phyloP scores from a whole-genome alignment of 257 asterid genomes.

The Handroanthus guayacan region DNA sequence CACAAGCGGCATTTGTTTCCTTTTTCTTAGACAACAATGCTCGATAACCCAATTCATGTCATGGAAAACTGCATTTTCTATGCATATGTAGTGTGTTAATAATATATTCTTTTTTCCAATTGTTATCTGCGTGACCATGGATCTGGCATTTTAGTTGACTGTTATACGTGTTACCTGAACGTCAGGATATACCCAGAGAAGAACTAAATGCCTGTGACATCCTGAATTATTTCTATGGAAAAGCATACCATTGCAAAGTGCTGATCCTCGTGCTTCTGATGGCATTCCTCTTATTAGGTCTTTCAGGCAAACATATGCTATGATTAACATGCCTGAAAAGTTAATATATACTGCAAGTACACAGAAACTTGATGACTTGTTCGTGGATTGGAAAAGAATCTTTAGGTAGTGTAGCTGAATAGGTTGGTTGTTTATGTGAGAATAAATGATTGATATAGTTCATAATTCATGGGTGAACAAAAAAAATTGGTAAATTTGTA shows the following conservation, averaged over 20 bases:
- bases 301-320: conserved; percentile 16
- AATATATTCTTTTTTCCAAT: conserved; percentile 4
- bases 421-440: conserved; percentile 21
- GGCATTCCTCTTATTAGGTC: neutral
- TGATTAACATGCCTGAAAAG: conserved; percentile 16
- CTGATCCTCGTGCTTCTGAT: neutral
- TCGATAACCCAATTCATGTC: neutral
- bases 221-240: neutral
- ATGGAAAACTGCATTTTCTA: conserved; percentile 18
- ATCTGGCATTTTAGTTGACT: conserved; percentile 14
- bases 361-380: conserved; percentile 10
- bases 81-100: conserved; percentile 2
- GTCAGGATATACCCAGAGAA: conserved; percentile 9
- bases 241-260: neutral
- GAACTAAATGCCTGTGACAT: neutral
- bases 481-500: conserved; percentile 1
- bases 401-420: neutral
- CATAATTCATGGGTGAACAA: conserved; percentile 28
- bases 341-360: neutral
- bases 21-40: conserved; percentile 4
- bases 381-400: conserved; percentile 20
- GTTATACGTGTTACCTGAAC: neutral
- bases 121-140: conserved; percentile 1
- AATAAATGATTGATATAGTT: conserved; percentile 20
- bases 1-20: neutral